Evolutionary conservation across 2,329 filamentous ascomycete genomes (phyloP), one percentile per base, ranked within the genome.

Genomic region (Chaetomium sp.): DNA sequence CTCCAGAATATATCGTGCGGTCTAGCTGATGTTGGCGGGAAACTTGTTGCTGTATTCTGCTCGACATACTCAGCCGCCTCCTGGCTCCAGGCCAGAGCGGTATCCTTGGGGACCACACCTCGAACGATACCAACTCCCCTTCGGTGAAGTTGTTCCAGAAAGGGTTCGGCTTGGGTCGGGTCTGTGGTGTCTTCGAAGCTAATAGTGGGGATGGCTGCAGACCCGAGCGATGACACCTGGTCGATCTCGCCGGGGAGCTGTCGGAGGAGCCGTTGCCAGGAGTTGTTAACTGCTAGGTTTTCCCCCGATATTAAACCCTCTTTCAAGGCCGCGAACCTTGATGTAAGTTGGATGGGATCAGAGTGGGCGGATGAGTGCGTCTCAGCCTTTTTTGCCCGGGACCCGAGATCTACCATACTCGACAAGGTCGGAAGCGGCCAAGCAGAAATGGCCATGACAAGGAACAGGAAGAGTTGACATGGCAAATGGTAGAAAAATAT

Each of bases 61-160:
- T 68, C 65, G 11, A 82, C 72, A 60, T 84, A 84, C 4, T 75
- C 72, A 50, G 72, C 68, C 9, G 77, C 69, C 48, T 77, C 72
- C 32, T 73, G 68, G 66, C 82, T 81, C 63, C 76, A 78, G 12
- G 70, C 79, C 70, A 37, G 72, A 72, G 14, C 62, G 2, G 58
- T 62, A 8, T 61, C 49, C 36, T 49, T 58, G 0, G 62, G 53
- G 10, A 67, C 48, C 3, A 67, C 64, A 49, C 53, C 48, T 27
- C 63, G 63, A 11, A 67, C 62, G 45, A 66, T 55, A 0, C 56
- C 64, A 45, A 65, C 62, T 1, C 65, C 64, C 34, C 62, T 41
- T 36, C 59, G 47, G 4, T 59, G 57, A 35, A 67, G 61, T 12
- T 60, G 35, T 14, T 27, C 14, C 2, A 53, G 36, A 57, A 71